Percentiles rank a stretch among this genome's conserved stretches.
These are phyloP conservation scores for Boletus patriciae DNA, from an alignment of 768 basidiomycete genomes.

Conservation along the genomic window DNA sequence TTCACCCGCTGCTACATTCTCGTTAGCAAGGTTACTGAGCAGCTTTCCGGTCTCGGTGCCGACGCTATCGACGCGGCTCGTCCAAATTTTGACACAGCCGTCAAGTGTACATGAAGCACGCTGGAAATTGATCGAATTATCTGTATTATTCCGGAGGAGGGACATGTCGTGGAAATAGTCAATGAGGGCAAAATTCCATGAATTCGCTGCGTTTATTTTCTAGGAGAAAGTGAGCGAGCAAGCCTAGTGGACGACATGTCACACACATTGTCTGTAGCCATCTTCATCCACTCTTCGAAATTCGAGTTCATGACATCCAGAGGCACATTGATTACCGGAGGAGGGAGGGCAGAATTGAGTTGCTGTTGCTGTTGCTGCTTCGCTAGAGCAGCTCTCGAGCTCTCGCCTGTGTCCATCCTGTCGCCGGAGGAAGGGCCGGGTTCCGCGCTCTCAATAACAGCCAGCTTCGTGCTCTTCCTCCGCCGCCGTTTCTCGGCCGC, in stretches of 20 bases:
- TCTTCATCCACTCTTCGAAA: slow-evolving; percentile 99
- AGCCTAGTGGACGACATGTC: not conserved
- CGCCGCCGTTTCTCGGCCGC: slow-evolving; percentile 81
- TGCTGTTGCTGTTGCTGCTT: slow-evolving; percentile 61
- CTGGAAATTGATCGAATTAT: slow-evolving; percentile 98
- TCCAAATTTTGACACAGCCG: slow-evolving; percentile 99
- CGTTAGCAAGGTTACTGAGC: slow-evolving; percentile 79
- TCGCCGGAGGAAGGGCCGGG: slow-evolving; percentile 56
- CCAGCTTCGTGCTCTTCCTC: slow-evolving; percentile 72
- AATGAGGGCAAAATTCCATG: slow-evolving; percentile 97
- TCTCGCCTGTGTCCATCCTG: slow-evolving; percentile 38
- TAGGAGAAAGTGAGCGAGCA: slow-evolving; percentile 34
- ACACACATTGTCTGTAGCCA: slow-evolving; percentile 94
- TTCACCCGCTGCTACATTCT: slow-evolving; percentile 58
- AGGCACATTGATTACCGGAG: slow-evolving; percentile 59
- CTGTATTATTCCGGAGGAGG: slow-evolving; percentile 84
- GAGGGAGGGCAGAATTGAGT: slow-evolving; percentile 57
- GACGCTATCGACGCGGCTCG: slow-evolving; percentile 93
- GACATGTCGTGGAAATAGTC: slow-evolving; percentile 99
- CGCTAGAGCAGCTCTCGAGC: slow-evolving; percentile 44
- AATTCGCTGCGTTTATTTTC: slow-evolving; percentile 99
- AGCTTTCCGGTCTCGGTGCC: slow-evolving; percentile 96
- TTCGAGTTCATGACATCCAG: slow-evolving; percentile 89
- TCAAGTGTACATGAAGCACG: slow-evolving; percentile 97
- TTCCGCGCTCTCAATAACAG: slow-evolving; percentile 54